Conservation (phyloP, 768 basidiomycete genomes). For the Boletus coccyginus region DNA sequence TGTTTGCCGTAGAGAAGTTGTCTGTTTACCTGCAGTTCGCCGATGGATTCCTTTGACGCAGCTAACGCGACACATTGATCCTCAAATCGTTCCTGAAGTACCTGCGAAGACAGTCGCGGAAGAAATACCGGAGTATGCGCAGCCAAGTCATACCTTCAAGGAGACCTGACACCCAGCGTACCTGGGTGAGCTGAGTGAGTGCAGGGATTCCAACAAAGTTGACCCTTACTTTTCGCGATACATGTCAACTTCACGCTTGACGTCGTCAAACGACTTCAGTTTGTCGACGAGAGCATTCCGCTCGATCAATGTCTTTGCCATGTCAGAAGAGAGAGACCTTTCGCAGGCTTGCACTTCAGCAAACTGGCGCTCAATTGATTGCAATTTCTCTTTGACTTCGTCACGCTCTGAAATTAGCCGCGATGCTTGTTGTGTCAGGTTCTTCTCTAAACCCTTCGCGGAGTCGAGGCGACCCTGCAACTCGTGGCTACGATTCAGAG, state of each 20-base stretch:
- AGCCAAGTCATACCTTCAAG: conserved; percentile 19
- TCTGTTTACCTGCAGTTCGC: conserved; percentile 45
- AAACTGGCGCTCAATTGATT: conserved; percentile 13
- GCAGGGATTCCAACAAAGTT: background rate
- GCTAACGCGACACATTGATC: conserved; percentile 52
- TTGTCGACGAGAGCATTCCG: conserved; percentile 22
- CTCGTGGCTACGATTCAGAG: conserved; percentile 23
- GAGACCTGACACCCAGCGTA: conserved; percentile 19
- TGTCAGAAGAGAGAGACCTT: conserved; percentile 14
- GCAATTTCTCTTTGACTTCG: conserved; percentile 14
- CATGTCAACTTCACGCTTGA: conserved; percentile 17
- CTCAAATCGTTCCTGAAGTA: conserved; percentile 59
- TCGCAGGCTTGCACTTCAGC: conserved; percentile 18
- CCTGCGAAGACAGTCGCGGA: conserved; percentile 24
- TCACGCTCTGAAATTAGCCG: conserved; percentile 27
- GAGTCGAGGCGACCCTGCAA: conserved; percentile 28
- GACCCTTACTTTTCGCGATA: conserved; percentile 27
- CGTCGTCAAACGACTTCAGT: conserved; percentile 13
- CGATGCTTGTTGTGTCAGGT: conserved; percentile 23
- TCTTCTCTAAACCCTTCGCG: conserved; percentile 22
- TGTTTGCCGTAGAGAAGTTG: background rate
- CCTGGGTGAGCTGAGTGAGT: conserved; percentile 10
- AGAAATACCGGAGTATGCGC: background rate
- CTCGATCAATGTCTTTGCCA: conserved; percentile 16
- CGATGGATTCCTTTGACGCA: conserved; percentile 52